These are phyloP conservation scores for Trichosporon coremiiforme DNA, from an alignment of 1,284 basidiomycete genomes.

Conservation along the genomic window DNA sequence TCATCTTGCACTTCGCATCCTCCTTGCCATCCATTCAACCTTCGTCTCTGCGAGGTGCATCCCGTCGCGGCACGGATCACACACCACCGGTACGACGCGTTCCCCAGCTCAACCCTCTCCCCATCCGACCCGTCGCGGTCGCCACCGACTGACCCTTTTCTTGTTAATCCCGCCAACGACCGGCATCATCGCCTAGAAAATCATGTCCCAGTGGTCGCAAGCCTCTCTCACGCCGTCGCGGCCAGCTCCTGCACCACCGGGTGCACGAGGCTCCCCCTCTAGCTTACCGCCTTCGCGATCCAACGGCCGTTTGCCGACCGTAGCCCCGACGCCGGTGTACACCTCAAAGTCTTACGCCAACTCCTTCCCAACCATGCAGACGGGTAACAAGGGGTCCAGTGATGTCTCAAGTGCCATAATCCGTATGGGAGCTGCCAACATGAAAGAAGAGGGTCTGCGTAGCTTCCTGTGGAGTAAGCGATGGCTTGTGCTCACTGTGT, in stretches of 20 bases:
- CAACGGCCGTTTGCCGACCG: background rate
- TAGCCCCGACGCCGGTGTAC: constrained; percentile 7
- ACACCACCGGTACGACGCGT: background rate
- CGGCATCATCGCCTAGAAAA: background rate
- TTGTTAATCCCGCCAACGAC: no score
- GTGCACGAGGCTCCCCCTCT: constrained; percentile 24
- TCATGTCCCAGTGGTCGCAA: constrained; percentile 42
- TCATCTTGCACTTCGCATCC: background rate
- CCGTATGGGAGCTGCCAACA: constrained; percentile 65
- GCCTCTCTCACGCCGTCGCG: constrained; percentile 48
- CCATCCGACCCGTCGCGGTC: background rate
- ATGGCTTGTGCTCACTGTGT: constrained; percentile 84
- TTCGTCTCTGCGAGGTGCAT: background rate
- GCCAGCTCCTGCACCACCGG: constrained; percentile 47
- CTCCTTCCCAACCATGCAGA: constrained; percentile 40
- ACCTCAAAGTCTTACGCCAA: constrained; percentile 42
- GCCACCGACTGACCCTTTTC: background rate
- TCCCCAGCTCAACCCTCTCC: background rate
- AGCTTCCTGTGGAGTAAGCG: constrained; percentile 85
- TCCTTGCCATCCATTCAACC: background rate
- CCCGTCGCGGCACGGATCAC: background rate
- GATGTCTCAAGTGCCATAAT: constrained; percentile 36
- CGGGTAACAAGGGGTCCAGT: constrained; percentile 23
- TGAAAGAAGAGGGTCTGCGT: constrained; percentile 88
- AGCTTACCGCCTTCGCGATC: constrained; percentile 21